Conservation (phyloP, 208 protist genomes). For the Leishmania turanica region DNA sequence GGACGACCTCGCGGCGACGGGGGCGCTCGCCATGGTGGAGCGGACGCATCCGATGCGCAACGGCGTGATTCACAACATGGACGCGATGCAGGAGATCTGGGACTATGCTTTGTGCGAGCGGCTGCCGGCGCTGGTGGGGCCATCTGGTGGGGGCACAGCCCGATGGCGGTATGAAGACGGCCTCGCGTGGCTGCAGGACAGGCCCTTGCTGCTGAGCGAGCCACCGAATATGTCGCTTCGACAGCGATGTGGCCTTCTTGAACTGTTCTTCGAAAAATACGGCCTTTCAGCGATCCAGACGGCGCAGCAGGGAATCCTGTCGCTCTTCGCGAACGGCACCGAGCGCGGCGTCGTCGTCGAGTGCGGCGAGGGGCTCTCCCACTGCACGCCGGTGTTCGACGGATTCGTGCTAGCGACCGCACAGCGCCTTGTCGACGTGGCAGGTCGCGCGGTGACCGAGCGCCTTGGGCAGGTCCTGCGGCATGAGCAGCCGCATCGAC, state of each 20-base stretch:
- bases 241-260: conserved; percentile 92
- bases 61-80: conserved; percentile 97
- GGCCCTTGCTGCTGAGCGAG: conserved; percentile 95
- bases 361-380: conserved; percentile 98
- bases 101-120: conserved; percentile 92
- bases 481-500: not conserved
- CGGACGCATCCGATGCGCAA: conserved; percentile 96
- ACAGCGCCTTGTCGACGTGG: conserved; percentile 93
- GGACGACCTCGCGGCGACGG: conserved; percentile 11
- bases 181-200: conserved; percentile 5
- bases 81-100: conserved; percentile 97
- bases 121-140: not conserved
- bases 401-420: conserved; percentile 79
- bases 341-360: conserved; percentile 98
- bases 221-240: conserved; percentile 93
- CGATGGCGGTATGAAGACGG: conserved; percentile 11
- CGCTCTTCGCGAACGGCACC: conserved; percentile 96
- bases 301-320: conserved; percentile 91
- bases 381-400: conserved; percentile 98
- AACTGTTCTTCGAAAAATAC: conserved; percentile 98
- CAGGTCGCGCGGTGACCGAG: conserved; percentile 97
- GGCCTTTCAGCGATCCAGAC: conserved; percentile 92
- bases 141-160: not conserved
- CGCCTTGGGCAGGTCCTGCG: conserved; percentile 95
- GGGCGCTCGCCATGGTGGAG: not conserved